Base-by-base conservation (phyloP, 768 basidiomycete species). In the Boletus subparvulus region DNA sequence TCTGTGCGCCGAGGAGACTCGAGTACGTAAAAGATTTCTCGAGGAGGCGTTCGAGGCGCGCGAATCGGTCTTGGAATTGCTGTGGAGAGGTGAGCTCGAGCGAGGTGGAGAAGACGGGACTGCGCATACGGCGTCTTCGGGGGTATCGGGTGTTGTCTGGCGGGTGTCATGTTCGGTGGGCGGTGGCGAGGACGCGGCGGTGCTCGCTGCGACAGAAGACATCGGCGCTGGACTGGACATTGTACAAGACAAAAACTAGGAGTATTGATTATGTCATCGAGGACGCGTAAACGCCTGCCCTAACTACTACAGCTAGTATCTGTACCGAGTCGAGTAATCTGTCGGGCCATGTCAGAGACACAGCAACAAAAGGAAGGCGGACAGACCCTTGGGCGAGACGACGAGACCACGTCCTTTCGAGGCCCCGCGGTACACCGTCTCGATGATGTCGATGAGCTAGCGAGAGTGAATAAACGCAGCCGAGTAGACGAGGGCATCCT, bases 401-500 rank as follows among this genome's bases (percentile, higher is more conserved):
- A 98, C 96, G 32, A 98, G 78, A 92, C 97, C 95, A 53, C 96
- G 88, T 13, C 96, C 97, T 67, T 98, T 98, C 2, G 94, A 94
- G 1, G 97, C 97, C 32, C 97, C 97, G 60, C 97, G 86, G 72
- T 98, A 98, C 7, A 98, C 96, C 10, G 97, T 98, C 74, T 98
- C 96, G 64, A 98, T 87, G 64, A 98, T 95, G 71, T 98, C 96
- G 65, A 98, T 95, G 70, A 98, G 77, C 94, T 98, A 58, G 35
- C 1, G 57, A 39, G 21, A 30, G 33, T 50, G n/a, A 45, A 35
- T 1, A 52, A 1, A 41, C 6, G 32, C 8, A 28, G 30, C 50
- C 35, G 56, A 51, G 50, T 0, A 6, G 28, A 19, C 5, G 12
- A 49, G 37, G 4, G 40, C 35, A 36, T 3, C 14, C 81, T 35